Percentiles rank a stretch among this genome's conserved stretches.
phyloP scores from a whole-genome alignment of 257 asterid species.

The Solanum arcanum region DNA sequence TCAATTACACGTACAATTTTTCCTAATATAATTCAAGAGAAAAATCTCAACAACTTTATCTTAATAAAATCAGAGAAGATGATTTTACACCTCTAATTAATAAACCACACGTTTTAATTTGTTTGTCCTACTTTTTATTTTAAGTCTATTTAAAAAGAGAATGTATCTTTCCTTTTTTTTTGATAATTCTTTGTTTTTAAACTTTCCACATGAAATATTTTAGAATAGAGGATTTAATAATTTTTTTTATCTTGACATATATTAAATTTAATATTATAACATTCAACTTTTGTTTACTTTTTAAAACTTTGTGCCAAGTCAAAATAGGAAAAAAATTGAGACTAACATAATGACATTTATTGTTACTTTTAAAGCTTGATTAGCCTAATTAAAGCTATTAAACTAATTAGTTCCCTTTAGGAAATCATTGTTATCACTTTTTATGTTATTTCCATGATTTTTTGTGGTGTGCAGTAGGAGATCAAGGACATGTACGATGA shows the following conservation, averaged over 20 bases:
- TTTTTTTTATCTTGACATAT: neutral
- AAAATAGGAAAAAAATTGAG: no score
- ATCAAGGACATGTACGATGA: neutral
- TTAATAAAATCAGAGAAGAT: no score
- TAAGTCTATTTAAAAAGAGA: neutral
- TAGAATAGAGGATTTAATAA: neutral
- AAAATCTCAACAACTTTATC: no score
- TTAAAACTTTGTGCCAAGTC: neutral
- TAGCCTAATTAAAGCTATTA: neutral
- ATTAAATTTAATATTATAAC: no score
- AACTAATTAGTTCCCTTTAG: neutral
- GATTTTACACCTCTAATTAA: no score
- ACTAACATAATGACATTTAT: no score
- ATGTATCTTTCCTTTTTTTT: no score
- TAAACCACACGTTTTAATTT: no score
- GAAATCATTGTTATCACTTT: neutral
- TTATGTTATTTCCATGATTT: neutral
- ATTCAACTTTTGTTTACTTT: neutral
- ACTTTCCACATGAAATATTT: no score
- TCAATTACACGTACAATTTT: no score
- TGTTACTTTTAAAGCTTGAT: neutral
- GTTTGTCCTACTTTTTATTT: neutral
- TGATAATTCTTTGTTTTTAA: neutral
- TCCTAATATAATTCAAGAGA: no score
- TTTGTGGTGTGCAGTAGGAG: neutral